A percentile compares a stretch with the other conserved stretches of the same genome.
Conservation (phyloP, 768 basidiomycete genomes). For the Sporobolomyces phaffii region DNA sequence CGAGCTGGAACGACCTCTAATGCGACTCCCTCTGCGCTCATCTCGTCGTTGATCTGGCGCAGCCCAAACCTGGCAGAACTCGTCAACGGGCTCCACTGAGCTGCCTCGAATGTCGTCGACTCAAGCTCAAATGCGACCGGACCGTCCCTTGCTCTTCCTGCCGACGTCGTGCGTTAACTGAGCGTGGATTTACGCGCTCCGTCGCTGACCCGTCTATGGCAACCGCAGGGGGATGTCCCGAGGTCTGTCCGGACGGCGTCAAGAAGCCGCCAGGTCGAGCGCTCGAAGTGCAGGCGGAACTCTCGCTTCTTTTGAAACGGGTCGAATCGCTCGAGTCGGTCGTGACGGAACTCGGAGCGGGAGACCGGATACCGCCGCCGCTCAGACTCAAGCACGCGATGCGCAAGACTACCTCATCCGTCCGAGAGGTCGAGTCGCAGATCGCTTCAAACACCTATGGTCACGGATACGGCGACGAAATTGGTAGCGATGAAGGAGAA, state of each 20-base stretch:
- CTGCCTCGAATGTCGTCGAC: slow-evolving; percentile 3
- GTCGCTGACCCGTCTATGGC: too few species aligned
- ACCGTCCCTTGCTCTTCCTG: not conserved
- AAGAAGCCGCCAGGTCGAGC: slow-evolving; percentile 21
- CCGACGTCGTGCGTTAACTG: too few species aligned
- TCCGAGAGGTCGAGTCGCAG: slow-evolving; percentile 11
- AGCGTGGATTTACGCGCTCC: too few species aligned
- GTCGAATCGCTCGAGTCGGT: slow-evolving; percentile 17
- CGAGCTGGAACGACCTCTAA: too few species aligned
- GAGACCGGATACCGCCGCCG: slow-evolving; percentile 8
- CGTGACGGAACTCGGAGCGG: slow-evolving; percentile 11
- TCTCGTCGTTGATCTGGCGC: too few species aligned
- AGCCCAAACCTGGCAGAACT: not conserved
- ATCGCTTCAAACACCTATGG: not conserved
- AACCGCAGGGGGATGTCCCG: slow-evolving; percentile 9
- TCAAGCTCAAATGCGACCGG: slow-evolving; percentile 31
- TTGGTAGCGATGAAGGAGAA: not conserved
- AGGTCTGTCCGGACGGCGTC: slow-evolving; percentile 17
- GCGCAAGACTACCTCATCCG: slow-evolving; percentile 3
- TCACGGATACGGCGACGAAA: not conserved
- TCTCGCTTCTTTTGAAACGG: slow-evolving; percentile 9
- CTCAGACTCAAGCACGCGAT: slow-evolving; percentile 9
- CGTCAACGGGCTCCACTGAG: not conserved
- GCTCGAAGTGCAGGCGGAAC: slow-evolving; percentile 25
- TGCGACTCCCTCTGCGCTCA: too few species aligned